phyloP scores from a whole-genome alignment of 176 grass and related monocot species.

The Cenchrus purpureus region DNA sequence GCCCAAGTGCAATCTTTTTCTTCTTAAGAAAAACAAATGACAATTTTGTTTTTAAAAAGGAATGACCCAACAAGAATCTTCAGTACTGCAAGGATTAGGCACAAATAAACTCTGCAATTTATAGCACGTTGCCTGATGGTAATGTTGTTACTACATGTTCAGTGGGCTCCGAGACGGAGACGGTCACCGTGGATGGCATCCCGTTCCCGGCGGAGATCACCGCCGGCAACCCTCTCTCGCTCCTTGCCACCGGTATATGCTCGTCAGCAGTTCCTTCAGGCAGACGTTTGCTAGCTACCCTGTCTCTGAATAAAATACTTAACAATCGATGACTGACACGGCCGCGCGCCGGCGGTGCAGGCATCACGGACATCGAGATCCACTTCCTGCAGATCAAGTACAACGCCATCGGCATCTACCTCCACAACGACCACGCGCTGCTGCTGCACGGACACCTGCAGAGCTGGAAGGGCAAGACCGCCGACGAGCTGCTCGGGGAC shows the following conservation, averaged over 20 bases:
- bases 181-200: constrained; percentile 37
- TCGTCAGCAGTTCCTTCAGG: no score
- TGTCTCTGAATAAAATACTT: no score
- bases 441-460: constrained; percentile 41
- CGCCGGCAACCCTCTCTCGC: constrained; percentile 22
- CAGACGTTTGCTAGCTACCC: no score
- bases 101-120: no score
- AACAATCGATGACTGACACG: no score
- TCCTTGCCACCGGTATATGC: constrained; percentile 25
- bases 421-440: constrained; percentile 19
- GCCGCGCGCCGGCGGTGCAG: no score
- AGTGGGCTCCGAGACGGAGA: constrained; percentile 47
- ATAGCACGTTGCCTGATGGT: not conserved
- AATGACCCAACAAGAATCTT: no score
- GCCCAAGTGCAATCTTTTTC: no score
- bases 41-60: no score
- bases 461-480: constrained; percentile 61
- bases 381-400: constrained; percentile 97
- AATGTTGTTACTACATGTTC: not conserved
- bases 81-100: no score
- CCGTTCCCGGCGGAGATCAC: constrained; percentile 40
- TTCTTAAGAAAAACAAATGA: no score
- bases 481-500: constrained; percentile 46
- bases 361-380: constrained; percentile 85
- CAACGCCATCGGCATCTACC: constrained; percentile 82